Evolutionary conservation across 768 basidiomycete genomes (phyloP).

Genomic region (Lactarius quietus): DNA sequence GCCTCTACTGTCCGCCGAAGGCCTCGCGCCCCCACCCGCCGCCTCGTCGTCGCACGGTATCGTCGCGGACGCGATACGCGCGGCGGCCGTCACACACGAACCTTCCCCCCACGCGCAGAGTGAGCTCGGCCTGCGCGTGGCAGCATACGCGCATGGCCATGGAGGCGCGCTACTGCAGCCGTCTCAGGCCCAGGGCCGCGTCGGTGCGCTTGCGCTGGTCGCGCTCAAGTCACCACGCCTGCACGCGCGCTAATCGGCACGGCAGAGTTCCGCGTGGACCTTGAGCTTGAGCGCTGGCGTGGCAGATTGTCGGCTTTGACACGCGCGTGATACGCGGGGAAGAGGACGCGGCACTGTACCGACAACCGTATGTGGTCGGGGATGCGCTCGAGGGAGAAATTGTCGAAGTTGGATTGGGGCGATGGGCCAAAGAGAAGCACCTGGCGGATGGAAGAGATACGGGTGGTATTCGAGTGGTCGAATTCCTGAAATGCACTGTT

Average conservation of each 20-base stretch:
- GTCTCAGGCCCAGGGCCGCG: no score
- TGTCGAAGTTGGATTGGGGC: constrained; percentile 18
- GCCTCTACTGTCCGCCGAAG: constrained; percentile 52
- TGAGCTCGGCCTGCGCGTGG: no score
- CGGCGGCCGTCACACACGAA: no score
- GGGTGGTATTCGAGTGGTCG: constrained; percentile 1
- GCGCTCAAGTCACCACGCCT: constrained; percentile 24
- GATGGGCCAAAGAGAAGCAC: constrained; percentile 24
- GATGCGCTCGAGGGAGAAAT: constrained; percentile 19
- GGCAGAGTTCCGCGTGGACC: constrained; percentile 15
- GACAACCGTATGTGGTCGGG: constrained; percentile 23
- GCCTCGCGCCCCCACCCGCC: neutral
- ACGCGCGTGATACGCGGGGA: constrained; percentile 17
- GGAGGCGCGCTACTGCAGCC: no score
- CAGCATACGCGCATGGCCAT: no score
- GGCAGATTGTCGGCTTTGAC: constrained; percentile 27
- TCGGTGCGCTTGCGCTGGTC: constrained; percentile 20
- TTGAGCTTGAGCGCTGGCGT: constrained; percentile 23
- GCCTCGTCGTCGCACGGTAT: no score
- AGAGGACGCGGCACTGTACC: constrained; percentile 18
- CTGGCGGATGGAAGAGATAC: constrained; percentile 14
- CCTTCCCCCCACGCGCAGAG: no score
- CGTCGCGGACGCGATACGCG: no score
- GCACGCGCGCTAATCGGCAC: constrained; percentile 7
- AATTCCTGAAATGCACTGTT: no score